Conservation (phyloP, 352 stramenopile genomes). For the Saprolegnia diclina region DNA sequence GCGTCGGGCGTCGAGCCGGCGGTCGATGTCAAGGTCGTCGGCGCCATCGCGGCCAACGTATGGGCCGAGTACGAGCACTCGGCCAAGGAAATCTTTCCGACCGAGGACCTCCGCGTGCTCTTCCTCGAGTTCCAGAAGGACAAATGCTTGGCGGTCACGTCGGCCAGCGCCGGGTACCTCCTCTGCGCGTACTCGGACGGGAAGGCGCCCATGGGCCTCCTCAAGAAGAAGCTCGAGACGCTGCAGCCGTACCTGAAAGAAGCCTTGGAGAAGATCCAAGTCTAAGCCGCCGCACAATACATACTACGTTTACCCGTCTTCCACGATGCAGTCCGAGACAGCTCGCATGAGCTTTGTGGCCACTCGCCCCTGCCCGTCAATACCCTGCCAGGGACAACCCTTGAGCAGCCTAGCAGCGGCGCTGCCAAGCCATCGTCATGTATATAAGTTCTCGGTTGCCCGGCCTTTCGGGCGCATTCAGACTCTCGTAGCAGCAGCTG, state of each 20-base stretch:
- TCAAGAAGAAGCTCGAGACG: slow-evolving; percentile 65
- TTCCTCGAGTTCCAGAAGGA: slow-evolving; percentile 65
- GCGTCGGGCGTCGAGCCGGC: slow-evolving; percentile 26
- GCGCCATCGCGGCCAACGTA: slow-evolving; percentile 75
- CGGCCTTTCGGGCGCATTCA: no score
- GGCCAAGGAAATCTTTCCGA: slow-evolving; percentile 54
- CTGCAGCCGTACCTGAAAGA: slow-evolving; percentile 21
- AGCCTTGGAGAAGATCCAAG: slow-evolving; percentile 24
- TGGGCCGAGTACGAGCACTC: slow-evolving; percentile 79
- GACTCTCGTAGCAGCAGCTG: no score
- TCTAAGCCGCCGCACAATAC: neutral
- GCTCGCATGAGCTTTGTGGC: no score
- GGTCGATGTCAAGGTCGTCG: slow-evolving; percentile 80
- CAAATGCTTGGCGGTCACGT: slow-evolving; percentile 48
- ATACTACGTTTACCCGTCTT: neutral
- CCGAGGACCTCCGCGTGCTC: slow-evolving; percentile 50
- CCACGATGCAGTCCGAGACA: neutral
- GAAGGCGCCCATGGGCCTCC: slow-evolving; percentile 46
- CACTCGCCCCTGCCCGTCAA: no score
- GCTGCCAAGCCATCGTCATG: no score
- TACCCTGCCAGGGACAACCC: no score
- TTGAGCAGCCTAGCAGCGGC: no score
- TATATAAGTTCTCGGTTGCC: no score
- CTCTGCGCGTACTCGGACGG: slow-evolving; percentile 67
- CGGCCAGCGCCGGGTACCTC: slow-evolving; percentile 64